phyloP scores from a whole-genome alignment of 495 filamentous ascomycete genomes.

The Cercophora samala region DNA sequence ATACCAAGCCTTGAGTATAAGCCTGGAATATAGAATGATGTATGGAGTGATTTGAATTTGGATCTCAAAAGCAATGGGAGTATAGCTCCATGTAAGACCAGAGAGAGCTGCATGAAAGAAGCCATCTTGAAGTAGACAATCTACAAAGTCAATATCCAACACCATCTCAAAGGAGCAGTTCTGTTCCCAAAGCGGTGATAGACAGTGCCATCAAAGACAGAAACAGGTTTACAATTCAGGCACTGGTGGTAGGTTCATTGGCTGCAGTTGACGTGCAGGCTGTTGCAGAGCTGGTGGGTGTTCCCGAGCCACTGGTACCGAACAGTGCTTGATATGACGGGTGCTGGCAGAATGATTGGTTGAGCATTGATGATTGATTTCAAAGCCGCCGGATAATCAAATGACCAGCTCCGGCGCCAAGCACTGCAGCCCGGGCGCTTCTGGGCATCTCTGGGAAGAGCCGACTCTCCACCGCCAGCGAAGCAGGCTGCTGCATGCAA shows the following conservation, averaged over 20 bases:
- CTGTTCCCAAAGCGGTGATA: background rate
- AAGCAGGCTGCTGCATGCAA: constrained; percentile 16
- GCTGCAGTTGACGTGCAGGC: constrained; percentile 6
- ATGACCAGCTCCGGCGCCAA: background rate
- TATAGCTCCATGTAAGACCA: constrained; percentile 24
- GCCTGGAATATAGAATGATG: background rate
- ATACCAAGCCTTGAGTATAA: constrained; percentile 45
- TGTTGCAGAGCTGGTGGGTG: background rate
- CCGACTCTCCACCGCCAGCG: constrained; percentile 5
- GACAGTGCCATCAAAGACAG: background rate
- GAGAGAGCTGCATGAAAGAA: constrained; percentile 2
- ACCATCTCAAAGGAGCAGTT: background rate
- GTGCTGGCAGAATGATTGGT: background rate
- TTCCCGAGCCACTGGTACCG: background rate
- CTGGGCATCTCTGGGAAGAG: constrained; percentile 5
- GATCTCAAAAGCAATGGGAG: background rate
- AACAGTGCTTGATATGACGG: background rate
- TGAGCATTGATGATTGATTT: background rate
- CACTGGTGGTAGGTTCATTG: background rate
- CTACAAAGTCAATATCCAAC: background rate
- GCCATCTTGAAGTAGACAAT: background rate
- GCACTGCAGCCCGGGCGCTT: background rate
- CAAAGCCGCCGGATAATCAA: constrained; percentile 6
- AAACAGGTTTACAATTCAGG: background rate
- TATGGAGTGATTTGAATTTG: background rate